Base-by-base conservation (phyloP, 2,329 filamentous ascomycete genomes). In the Colletotrichum trifolii region DNA sequence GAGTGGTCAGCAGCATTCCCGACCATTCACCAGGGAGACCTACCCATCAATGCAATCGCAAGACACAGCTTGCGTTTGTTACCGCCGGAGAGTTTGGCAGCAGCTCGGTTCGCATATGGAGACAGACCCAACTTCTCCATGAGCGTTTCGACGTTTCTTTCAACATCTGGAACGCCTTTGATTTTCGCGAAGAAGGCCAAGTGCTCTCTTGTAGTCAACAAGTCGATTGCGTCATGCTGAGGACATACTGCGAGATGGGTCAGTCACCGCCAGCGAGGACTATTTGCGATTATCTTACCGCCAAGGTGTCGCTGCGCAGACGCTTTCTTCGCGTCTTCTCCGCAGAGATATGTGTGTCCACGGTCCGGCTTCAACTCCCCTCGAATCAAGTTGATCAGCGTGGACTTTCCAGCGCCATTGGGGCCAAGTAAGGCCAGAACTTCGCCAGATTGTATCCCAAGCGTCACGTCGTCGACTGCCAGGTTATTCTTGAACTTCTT, bases 351-450 rank as follows among this genome's bases (percentile, higher is more conserved):
- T n/a, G 93, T 88, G 34, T 89, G 85, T 10, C 90, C 89, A 5
- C 79, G 82, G 15, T 82, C 84, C 0, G 91, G 90, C 8, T 83
- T 81, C n/a, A 91, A 83, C 68, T 93, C 90, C n/a, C 91, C 91
- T 65, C 91, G 84, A 66, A 93, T 90, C 56, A 93, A 80, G 15
- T 86, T 88, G 70, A 93, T 91, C 1, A 86, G 90, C 0, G 90
- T 92, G 1, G 86, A 89, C 73, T 94, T 94, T 48, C 91, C 91
- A 2, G 91, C 91, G 3, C 91, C 91, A 71, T 94, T 94, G 0
- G 91, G 91, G 0, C 91, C 91, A 0, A 95, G 84, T 0, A 94
- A 82, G 0, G 91, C 91, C 71, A 93, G 91, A 2, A 93, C 88
- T 73, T 94, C 88, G 35, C 89, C 86, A 52, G 84, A 82, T 2